A percentile compares a stretch with the other conserved stretches of the same genome.
phyloP scores from a whole-genome alignment of 2,329 filamentous ascomycete genomes.

The Rugonectria rugulosa region DNA sequence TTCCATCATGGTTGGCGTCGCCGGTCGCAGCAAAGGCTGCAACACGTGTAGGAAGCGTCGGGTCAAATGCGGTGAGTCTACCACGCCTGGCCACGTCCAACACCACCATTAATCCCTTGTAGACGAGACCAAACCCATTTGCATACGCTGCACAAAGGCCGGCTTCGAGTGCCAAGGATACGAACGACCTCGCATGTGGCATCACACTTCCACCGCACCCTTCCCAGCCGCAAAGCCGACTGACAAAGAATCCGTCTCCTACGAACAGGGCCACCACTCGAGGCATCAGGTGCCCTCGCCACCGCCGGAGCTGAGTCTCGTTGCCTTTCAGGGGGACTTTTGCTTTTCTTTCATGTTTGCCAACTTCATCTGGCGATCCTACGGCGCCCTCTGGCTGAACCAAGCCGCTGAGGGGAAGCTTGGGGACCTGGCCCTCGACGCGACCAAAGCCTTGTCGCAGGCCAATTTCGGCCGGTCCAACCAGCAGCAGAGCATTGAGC shows the following conservation, averaged over 20 bases:
- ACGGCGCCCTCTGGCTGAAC: conserved; percentile 25
- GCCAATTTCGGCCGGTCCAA: conserved; percentile 21
- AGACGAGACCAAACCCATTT: conserved; percentile 21
- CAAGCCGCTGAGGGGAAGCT: conserved; percentile 27
- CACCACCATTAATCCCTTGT: not conserved
- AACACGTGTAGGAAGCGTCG: conserved; percentile 28
- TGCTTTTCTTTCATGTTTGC: conserved; percentile 31
- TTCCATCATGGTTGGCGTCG: conserved; percentile 24
- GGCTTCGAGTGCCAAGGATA: conserved; percentile 22
- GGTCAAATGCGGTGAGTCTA: conserved; percentile 27
- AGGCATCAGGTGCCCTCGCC: conserved; percentile 11
- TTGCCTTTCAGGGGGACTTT: conserved; percentile 29
- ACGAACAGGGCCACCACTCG: not conserved
- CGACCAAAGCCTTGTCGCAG: conserved; percentile 18
- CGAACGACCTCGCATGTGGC: conserved; percentile 15
- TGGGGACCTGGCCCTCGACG: conserved; percentile 19
- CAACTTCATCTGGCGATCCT: conserved; percentile 30
- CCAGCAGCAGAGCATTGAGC: conserved; percentile 8
- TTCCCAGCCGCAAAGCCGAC: not conserved
- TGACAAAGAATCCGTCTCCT: not conserved
- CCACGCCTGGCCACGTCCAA: not conserved
- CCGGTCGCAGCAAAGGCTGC: conserved; percentile 32
- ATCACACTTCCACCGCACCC: conserved; percentile 18
- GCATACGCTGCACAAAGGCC: conserved; percentile 17
- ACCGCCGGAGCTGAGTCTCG: conserved; percentile 25